These are phyloP conservation scores for Acephala macrosclerotiorum DNA, from an alignment of 2,329 filamentous ascomycete species.

Conservation along the genomic window DNA sequence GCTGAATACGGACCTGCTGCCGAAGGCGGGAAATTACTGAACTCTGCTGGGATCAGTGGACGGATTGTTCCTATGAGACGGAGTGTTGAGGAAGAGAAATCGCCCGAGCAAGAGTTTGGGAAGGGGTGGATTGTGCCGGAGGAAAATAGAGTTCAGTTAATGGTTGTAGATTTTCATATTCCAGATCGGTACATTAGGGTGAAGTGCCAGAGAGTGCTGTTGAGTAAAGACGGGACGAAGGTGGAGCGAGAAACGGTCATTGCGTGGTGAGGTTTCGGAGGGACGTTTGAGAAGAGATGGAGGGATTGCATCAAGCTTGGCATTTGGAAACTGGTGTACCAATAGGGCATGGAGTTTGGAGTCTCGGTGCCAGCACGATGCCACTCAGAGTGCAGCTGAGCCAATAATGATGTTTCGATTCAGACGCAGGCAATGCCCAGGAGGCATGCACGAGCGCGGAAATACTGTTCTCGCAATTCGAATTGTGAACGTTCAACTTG, in stretches of 20 bases:
- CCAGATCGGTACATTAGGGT: slow-evolving; percentile 39
- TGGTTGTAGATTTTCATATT: slow-evolving; percentile 38
- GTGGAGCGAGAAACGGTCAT: slow-evolving; percentile 39
- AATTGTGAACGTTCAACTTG: neutral
- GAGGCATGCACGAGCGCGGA: neutral
- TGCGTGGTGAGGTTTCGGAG: slow-evolving; percentile 35
- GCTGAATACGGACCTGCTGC: slow-evolving; percentile 14
- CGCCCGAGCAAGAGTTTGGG: slow-evolving; percentile 5
- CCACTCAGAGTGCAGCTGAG: neutral
- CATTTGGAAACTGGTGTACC: neutral
- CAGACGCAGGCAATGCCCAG: neutral
- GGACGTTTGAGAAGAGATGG: neutral
- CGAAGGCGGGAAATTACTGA: neutral
- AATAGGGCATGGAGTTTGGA: slow-evolving; percentile 5
- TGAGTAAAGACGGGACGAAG: slow-evolving; percentile 33
- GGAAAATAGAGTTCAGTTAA: slow-evolving; percentile 38
- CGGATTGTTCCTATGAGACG: neutral
- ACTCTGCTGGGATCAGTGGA: neutral
- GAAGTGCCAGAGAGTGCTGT: slow-evolving; percentile 33
- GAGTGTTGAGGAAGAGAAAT: neutral
- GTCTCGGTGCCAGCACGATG: neutral
- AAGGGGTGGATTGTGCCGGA: slow-evolving; percentile 35
- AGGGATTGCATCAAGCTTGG: neutral
- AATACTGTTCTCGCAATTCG: neutral
- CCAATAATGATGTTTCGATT: neutral